A percentile compares a stretch with the other conserved stretches of the same genome.
These are phyloP conservation scores for Solanum hybrid DNA, from an alignment of 305 asterid species.

Conservation along the genomic window DNA sequence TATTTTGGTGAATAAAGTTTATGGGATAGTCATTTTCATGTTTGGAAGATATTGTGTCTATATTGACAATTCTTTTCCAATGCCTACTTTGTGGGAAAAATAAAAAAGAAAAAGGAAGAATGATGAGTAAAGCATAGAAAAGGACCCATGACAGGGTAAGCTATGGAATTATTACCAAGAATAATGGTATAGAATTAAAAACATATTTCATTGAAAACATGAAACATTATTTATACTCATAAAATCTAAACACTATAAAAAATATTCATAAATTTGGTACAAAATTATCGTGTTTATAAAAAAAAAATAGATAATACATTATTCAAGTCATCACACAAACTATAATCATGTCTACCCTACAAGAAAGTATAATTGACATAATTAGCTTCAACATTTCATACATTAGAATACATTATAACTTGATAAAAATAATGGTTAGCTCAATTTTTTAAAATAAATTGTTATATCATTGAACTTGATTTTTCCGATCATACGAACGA, in stretches of 20 bases:
- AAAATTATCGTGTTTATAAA: not conserved
- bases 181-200: not conserved
- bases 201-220: not conserved
- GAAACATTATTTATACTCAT: not conserved
- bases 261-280: not conserved
- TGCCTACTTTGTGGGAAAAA: not conserved
- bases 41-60: not conserved
- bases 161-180: not conserved
- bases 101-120: not conserved
- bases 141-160: not conserved
- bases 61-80: not conserved
- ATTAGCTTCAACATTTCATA: too few relatives aligned
- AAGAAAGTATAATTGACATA: not conserved
- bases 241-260: not conserved
- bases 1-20: not conserved
- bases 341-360: not conserved
- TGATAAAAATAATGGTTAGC: too few relatives aligned
- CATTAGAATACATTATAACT: too few relatives aligned
- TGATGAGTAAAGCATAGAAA: not conserved
- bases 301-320: not conserved
- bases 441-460: too few relatives aligned
- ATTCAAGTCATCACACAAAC: not conserved
- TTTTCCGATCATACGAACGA: not conserved
- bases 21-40: conserved; percentile 1
- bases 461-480: not conserved